Evolutionary conservation across 352 stramenopile genomes (phyloP), one percentile per base, ranked within the genome.

Genomic region (Pythium periplocum): DNA sequence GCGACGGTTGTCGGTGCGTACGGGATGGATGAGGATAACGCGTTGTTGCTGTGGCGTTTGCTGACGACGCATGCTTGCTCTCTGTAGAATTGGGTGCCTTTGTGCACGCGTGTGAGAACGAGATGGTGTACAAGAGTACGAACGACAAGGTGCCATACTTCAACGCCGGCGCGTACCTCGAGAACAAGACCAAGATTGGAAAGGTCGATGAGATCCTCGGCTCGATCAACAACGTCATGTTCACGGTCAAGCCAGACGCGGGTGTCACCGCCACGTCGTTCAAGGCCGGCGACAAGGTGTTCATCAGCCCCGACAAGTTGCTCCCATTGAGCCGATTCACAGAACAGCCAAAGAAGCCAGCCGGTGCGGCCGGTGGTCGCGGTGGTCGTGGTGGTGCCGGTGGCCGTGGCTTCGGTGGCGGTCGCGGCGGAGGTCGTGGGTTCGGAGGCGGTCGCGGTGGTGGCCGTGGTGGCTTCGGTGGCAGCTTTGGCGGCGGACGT

Each of bases 141-240:
- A 89, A 98, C 62, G 64, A 90, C 55, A 97, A 95, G 72, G 87
- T 99, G 58, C 97, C 97, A 31, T 99, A 99, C 73, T 99, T 99
- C 64, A 99, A 99, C 69, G 96, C 97, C 30, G 91, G 89, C 45
- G 85, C 97, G 30, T 99, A 98, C 83, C 79, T 99, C 3, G 94
- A 99, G 68, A 99, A 99, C 83, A 99, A 99, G 80, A 98, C 93
- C 58, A 96, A 98, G 67, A 98, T 99, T 61, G 97, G 97, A 59
- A 99, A 99, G 70, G 86, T 99, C 32, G 96, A 99, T 72, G 97
- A 99, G 78, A 98, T 99, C 68, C 87, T 99, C 43, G 96, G 96
- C 42, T 96, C 95, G 45, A 97, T 98, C 58, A 96, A 98, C 61
- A 81, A 98, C 48, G 86, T 96, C 51, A 93, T 94, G 78, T 98